phyloP scores from a whole-genome alignment of 345 rosid genomes.

The Populus simonii region DNA sequence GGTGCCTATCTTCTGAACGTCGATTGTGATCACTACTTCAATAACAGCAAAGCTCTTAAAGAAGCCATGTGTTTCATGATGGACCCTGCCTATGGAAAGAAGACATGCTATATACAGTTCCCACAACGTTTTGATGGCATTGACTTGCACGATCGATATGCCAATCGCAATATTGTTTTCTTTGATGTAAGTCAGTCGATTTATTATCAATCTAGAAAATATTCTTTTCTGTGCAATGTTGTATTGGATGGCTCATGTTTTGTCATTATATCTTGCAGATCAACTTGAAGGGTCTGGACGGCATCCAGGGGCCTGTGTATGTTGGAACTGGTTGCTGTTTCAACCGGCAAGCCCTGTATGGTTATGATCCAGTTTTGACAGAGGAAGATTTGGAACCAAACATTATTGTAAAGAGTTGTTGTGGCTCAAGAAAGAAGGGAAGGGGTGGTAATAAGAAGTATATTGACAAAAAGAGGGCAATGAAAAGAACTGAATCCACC shows the following conservation, averaged over 20 bases:
- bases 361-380: conserved; percentile 94
- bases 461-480: conserved; percentile 69
- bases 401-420: conserved; percentile 91
- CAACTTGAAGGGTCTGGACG: conserved; percentile 97
- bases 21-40: conserved; percentile 99
- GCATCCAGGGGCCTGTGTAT: conserved; percentile 97
- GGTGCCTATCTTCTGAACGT: conserved; percentile 98
- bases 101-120: conserved; percentile 97
- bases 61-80: conserved; percentile 99
- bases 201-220: conserved; percentile 4
- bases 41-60: conserved; percentile 94
- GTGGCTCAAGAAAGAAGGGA: conserved; percentile 92
- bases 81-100: conserved; percentile 87
- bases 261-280: conserved; percentile 48
- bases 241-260: conserved; percentile 5
- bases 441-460: conserved; percentile 67
- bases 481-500: conserved; percentile 90
- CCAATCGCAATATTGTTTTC: conserved; percentile 97
- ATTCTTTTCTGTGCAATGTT: neutral
- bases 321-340: conserved; percentile 99
- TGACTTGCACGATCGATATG: conserved; percentile 99
- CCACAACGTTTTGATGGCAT: conserved; percentile 99
- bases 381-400: conserved; percentile 96
- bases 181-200: conserved; percentile 71
- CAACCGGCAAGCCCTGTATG: conserved; percentile 96